Base-by-base conservation (phyloP, 2,329 filamentous ascomycete genomes). In the Aureobasidium sp. region DNA sequence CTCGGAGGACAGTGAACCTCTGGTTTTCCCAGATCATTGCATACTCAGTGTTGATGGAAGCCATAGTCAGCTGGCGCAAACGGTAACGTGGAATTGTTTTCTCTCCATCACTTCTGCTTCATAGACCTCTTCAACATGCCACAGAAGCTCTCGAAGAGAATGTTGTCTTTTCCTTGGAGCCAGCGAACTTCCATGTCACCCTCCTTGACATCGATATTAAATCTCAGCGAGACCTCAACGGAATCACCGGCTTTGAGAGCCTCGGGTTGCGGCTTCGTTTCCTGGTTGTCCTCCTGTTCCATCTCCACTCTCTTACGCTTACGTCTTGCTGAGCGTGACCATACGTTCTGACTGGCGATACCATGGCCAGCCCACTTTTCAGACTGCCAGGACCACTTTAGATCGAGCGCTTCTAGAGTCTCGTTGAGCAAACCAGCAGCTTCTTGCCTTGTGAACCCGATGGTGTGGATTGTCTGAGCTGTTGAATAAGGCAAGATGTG, bases 81-180 rank as follows among this genome's bases (percentile, higher is more conserved):
- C 7, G 2, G 15, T 11, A 15, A 21, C 6, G n/a, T 11, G 23
- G 5, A 1, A 9, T 27, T 27, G 42, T 8, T 21, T 19, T 2
- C 11, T 13, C 45, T n/a, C 27, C 4, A 11, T 50, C 4, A 49
- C 15, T 50, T 59, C 25, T 38, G 61, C 6, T 60, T 45, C 47
- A 63, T 60, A 1, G 62, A 53, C 37, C 81, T 77, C 71, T 85
- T 88, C 46, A 95, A 64, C 77, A 92, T 90, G 0, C 90, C 91
- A 62, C 85, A 87, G 64, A 99, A 90, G 70, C 92, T 96, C 74
- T 95, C 89, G 72, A 93, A 96, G 0, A 94, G 69, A 0, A 85
- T 79, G 19, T 81, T 77, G 65, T 95, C 88, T 6, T 79, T 77
- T 0, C 94, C 93, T 67, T 89, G 85, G 0, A 90, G 69, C 92